Percentiles rank a stretch among this genome's conserved stretches.
These are phyloP conservation scores for Rhodotorula mucilaginosa DNA, from an alignment of 1,284 basidiomycete genomes.

Conservation along the genomic window DNA sequence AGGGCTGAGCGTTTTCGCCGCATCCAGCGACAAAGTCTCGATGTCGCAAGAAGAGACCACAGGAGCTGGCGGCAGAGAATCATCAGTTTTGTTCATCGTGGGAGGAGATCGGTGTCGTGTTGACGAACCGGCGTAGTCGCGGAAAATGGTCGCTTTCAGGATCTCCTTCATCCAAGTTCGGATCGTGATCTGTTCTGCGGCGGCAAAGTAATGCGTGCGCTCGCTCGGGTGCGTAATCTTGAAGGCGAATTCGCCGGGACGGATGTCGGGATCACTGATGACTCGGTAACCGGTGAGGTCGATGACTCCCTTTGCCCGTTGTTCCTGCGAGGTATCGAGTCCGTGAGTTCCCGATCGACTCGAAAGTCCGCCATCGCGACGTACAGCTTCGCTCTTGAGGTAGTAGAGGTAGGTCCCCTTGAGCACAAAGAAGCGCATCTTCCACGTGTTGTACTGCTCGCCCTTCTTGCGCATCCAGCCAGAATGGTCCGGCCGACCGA, in stretches of 20 bases:
- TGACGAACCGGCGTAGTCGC: slow-evolving; percentile 81
- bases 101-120: no score
- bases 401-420: slow-evolving; percentile 89
- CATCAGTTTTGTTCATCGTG: slow-evolving; percentile 15
- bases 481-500: slow-evolving; percentile 78
- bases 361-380: slow-evolving; percentile 42
- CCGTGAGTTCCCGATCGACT: slow-evolving; percentile 30
- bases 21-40: slow-evolving; percentile 88
- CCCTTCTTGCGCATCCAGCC: slow-evolving; percentile 97
- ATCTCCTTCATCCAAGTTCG: slow-evolving; percentile 99
- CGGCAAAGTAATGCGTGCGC: slow-evolving; percentile 86
- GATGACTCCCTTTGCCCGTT: slow-evolving; percentile 91
- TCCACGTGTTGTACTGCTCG: slow-evolving; percentile 92
- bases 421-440: slow-evolving; percentile 86
- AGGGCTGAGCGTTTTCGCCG: slow-evolving; percentile 90
- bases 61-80: slow-evolving; percentile 60
- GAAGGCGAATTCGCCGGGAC: slow-evolving; percentile 93
- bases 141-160: slow-evolving; percentile 95
- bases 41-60: slow-evolving; percentile 97
- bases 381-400: slow-evolving; percentile 68
- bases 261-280: slow-evolving; percentile 84
- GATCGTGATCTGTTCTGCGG: slow-evolving; percentile 76
- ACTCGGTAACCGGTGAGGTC: slow-evolving; percentile 91
- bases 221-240: slow-evolving; percentile 85
- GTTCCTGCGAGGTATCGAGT: slow-evolving; percentile 60